These are phyloP conservation scores for Malassezia furfur DNA, from an alignment of 1,284 basidiomycete genomes.

Conservation along the genomic window DNA sequence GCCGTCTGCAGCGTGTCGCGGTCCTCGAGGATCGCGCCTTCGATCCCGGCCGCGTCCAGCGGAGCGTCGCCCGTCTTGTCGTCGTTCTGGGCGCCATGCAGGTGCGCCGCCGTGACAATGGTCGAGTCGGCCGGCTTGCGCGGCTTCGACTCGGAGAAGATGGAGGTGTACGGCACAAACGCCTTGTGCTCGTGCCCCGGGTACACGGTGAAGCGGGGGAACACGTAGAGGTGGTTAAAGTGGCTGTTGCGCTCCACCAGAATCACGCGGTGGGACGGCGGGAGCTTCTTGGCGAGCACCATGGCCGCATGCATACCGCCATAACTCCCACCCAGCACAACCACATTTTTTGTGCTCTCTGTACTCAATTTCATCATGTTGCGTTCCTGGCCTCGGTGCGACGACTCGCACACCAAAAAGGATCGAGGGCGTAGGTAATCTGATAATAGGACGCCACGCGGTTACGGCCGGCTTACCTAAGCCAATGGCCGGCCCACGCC, in stretches of 20 bases:
- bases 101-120: background rate
- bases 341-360: conserved; percentile 34
- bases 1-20: background rate
- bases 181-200: conserved; percentile 51
- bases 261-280: conserved; percentile 50
- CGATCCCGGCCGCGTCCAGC: background rate
- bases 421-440: background rate
- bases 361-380: background rate
- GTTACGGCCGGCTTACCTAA: too few species aligned
- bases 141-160: conserved; percentile 69
- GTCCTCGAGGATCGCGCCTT: conserved; percentile 8
- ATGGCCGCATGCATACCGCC: conserved; percentile 48
- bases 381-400: too few species aligned
- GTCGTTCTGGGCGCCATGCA: background rate
- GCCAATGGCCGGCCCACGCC: too few species aligned
- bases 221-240: conserved; percentile 52
- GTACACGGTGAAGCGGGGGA: conserved; percentile 53
- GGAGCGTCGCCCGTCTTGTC: background rate
- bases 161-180: conserved; percentile 55
- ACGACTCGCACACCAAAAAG: too few species aligned
- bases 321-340: conserved; percentile 48
- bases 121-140: background rate
- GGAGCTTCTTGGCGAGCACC: conserved; percentile 48
- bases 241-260: conserved; percentile 53
- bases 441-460: conserved; percentile 3